Conservation (phyloP, 805 yeast genomes). For the Kodamaea kakaduensis region DNA sequence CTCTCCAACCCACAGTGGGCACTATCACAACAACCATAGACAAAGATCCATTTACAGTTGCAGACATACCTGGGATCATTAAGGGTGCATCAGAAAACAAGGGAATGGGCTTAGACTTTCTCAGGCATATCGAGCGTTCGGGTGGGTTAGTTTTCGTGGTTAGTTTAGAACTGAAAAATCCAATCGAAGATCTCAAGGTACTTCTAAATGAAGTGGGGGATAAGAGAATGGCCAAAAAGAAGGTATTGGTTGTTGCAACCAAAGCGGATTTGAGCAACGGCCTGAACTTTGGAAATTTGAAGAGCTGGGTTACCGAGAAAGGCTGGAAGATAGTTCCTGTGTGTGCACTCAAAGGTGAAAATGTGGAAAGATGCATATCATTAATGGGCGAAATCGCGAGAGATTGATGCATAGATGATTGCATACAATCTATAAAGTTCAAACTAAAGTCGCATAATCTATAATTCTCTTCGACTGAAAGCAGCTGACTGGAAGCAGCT, state of each 20-base stretch:
- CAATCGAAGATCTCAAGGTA: constrained; percentile 59
- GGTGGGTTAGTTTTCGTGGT: constrained; percentile 86
- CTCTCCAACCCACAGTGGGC: constrained; percentile 88
- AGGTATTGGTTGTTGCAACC: constrained; percentile 79
- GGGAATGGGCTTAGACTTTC: constrained; percentile 92
- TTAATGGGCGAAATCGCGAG: constrained; percentile 68
- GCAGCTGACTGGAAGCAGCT: no score
- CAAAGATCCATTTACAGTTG: constrained; percentile 77
- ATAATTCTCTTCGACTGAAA: no score
- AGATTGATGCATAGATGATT: no score
- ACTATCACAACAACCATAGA: constrained; percentile 69
- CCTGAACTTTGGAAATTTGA: constrained; percentile 45
- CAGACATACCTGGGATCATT: constrained; percentile 96
- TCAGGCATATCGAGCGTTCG: constrained; percentile 89
- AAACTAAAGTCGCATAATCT: no score
- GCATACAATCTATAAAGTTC: no score
- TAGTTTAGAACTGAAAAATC: constrained; percentile 64
- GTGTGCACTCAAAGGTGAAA: constrained; percentile 72
- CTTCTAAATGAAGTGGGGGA: constrained; percentile 70
- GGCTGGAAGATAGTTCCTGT: constrained; percentile 78
- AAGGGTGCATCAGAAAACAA: constrained; percentile 79
- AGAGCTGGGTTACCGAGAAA: constrained; percentile 35
- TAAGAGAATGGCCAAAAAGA: constrained; percentile 55
- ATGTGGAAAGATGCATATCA: constrained; percentile 62
- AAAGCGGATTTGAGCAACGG: constrained; percentile 77